Conservation (phyloP, 805 yeast genomes). For the Candida schatavii region DNA sequence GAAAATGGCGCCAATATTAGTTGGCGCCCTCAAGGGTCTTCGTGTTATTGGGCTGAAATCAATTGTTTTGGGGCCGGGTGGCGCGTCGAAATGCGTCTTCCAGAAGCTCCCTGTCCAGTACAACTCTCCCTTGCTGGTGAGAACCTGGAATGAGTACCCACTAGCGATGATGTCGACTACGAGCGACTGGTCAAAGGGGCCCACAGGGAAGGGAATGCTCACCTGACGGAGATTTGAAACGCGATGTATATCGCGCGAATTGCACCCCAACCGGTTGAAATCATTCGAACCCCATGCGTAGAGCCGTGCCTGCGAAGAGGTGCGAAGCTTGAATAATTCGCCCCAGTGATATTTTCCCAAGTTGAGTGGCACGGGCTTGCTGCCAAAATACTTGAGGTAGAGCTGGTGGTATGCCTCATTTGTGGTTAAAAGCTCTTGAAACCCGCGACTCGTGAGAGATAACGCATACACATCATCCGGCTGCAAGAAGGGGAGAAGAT, state of each 20-base stretch:
- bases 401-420: constrained; percentile 35
- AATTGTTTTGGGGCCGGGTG: constrained; percentile 28
- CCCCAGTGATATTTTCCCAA: constrained; percentile 47
- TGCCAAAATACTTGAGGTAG: constrained; percentile 44
- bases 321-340: constrained; percentile 40
- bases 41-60: constrained; percentile 18
- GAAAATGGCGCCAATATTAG: neutral
- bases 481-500: constrained; percentile 30
- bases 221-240: constrained; percentile 18
- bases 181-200: constrained; percentile 25
- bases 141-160: constrained; percentile 61
- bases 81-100: constrained; percentile 13
- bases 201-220: constrained; percentile 40
- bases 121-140: constrained; percentile 54
- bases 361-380: constrained; percentile 40
- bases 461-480: constrained; percentile 41
- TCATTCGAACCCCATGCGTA: constrained; percentile 51
- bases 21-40: neutral
- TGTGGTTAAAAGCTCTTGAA: constrained; percentile 27
- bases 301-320: constrained; percentile 30
- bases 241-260: constrained; percentile 9
- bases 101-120: constrained; percentile 49
- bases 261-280: constrained; percentile 48
- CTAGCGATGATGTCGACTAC: constrained; percentile 55
- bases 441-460: constrained; percentile 34